Evolutionary conservation across 257 asterid genomes (phyloP), one percentile per base, ranked within the genome.

Genomic region (Nicotiana obtusifolia): DNA sequence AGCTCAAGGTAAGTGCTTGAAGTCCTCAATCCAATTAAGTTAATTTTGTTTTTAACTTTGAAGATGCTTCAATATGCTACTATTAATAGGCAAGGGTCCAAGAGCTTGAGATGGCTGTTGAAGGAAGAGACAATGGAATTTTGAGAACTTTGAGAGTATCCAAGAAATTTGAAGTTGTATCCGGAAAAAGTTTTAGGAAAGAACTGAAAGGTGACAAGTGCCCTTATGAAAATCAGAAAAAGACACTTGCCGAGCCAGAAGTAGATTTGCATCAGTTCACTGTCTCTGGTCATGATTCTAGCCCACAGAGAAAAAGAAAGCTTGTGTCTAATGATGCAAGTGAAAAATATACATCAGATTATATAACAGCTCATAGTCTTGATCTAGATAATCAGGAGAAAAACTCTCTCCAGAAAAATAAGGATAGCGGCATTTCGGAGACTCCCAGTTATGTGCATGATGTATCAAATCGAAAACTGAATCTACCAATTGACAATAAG

Each of bases 51-150:
- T 64, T 53, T 57, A 60, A 81, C 61, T 84, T 41, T 57, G 33
- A 84, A 10, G 30, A 56, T 77, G 82, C 67, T 73, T 66, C 84
- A 80, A 89, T 33, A 57, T 80, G 82, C 44, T 26, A 24, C 37
- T 41, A 62, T 84, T 86, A 53, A 60, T 85, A 96, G 99, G 87
- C 83, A 81, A 92, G 91, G 84, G 86, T 94, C 81, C 93, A 87
- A 64, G 97, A 92, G 80, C 89, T 94, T 64, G 98, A 90, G 88
- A 81, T 86, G 28, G 84, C 86, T 62, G 81, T 82, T 81, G 98
- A 96, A 79, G 86, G 47, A 82, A 96, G 90, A 80, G 98, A 92
- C 57, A 94, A 93, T 80, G 93, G 87, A 82, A 88, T 87, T 82
- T 84, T 96, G 87, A 89, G 95, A 86, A 89, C 57, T 78, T 84